Evolutionary conservation across 768 basidiomycete genomes (phyloP), one percentile per base, ranked within the genome.

Genomic region (Trametes meyenii): DNA sequence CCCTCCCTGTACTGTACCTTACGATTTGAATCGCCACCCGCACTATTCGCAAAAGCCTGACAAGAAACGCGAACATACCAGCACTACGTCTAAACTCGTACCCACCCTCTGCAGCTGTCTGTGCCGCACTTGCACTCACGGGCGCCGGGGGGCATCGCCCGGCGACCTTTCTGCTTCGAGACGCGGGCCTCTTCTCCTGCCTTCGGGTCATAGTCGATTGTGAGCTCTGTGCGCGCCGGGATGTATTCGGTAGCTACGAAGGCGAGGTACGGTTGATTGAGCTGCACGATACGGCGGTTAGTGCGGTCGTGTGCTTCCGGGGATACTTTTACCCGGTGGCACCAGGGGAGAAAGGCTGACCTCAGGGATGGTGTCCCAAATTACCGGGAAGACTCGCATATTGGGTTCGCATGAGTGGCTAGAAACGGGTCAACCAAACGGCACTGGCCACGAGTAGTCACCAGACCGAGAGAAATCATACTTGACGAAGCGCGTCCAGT

Each of bases 401-500:
- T 88, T 88, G 5, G 88, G 87, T 14, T 75, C 69, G 64, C 88
- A 90, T 0, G 87, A 89, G 67, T 90, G 89, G 65, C 88, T 90
- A 65, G n/a, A 36, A 12, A 4, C 14, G 33, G 35, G 38, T 38
- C 58, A 10, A 24, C 24, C 36, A 39, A 36, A 6, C n/a, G 23
- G 10, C 13, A 17, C 33, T 23, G 26, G 26, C 12, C 5, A 13
- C 12, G 35, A 7, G 19, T 29, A 21, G n/a, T 16, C 26, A 42
- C 36, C 14, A 38, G 24, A 19, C 10, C 24, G 33, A 14, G 19
- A 33, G 23, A 19, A 40, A 12, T 71, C 85, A 60, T 64, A 88
- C 88, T 90, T 90, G 35, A 90, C 76, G 62, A 90, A 90, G 4
- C 88, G 80, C 8, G 87, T 86, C 89, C 89, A 90, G 65, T 90